Evolutionary conservation across 495 filamentous ascomycete species (phyloP).

Genomic region (Penicillium macrosclerotiorum): DNA sequence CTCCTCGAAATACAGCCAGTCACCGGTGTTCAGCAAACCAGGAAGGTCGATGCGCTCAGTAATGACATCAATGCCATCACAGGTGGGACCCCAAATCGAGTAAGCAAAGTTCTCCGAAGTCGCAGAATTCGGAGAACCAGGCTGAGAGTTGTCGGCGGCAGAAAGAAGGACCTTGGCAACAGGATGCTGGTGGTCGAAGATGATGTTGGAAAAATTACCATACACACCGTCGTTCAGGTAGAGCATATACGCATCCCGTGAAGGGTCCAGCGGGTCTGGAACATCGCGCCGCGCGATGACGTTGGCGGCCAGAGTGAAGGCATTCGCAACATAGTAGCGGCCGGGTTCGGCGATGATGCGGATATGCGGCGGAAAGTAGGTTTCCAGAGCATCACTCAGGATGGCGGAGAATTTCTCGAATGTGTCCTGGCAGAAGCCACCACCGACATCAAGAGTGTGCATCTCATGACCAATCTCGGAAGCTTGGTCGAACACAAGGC

Average conservation of each 20-base stretch:
- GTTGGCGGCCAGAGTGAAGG: slow-evolving; percentile 90
- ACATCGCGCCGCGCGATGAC: slow-evolving; percentile 94
- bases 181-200: slow-evolving; percentile 97
- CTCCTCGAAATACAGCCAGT: slow-evolving; percentile 97
- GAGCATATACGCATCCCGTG: slow-evolving; percentile 78
- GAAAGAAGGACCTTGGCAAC: slow-evolving; percentile 74
- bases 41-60: slow-evolving; percentile 69
- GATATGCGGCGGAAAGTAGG: slow-evolving; percentile 80
- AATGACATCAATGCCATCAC: slow-evolving; percentile 95
- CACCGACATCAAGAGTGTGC: slow-evolving; percentile 89
- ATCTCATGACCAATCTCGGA: slow-evolving; percentile 71
- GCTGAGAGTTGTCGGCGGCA: slow-evolving; percentile 43
- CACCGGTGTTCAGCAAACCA: slow-evolving; percentile 77
- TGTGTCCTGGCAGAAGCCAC: slow-evolving; percentile 82
- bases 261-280: slow-evolving; percentile 54
- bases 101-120: slow-evolving; percentile 56
- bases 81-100: slow-evolving; percentile 97
- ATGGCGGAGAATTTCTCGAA: slow-evolving; percentile 89
- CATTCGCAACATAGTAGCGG: slow-evolving; percentile 89
- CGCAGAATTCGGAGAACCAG: slow-evolving; percentile 49
- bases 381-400: slow-evolving; percentile 74
- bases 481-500: slow-evolving; percentile 87
- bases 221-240: slow-evolving; percentile 98
- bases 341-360: slow-evolving; percentile 95
- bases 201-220: slow-evolving; percentile 97